A percentile compares a stretch with the other conserved stretches of the same genome.
Evolutionary conservation across 768 basidiomycete genomes (phyloP).

Genomic region (Hysterangium stoloniferum): DNA sequence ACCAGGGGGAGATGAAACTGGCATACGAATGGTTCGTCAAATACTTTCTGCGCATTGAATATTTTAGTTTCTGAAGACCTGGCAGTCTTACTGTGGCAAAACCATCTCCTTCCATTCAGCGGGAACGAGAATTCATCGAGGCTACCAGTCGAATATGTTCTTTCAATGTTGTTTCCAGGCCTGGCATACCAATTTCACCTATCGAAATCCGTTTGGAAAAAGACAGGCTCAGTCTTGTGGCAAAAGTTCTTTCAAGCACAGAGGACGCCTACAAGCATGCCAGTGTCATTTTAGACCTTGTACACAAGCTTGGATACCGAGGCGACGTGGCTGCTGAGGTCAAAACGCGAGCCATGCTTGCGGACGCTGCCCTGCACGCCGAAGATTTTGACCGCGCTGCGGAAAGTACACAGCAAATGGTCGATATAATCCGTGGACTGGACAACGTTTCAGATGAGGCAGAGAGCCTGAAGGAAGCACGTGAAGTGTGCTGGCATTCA

Average conservation of each 20-base stretch:
- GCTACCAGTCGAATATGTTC: constrained; percentile 94
- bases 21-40: constrained; percentile 85
- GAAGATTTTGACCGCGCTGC: constrained; percentile 75
- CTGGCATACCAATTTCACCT: constrained; percentile 75
- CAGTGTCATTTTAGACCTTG: constrained; percentile 85
- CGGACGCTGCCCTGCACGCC: constrained; percentile 74
- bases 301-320: constrained; percentile 77
- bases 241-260: constrained; percentile 77
- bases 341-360: constrained; percentile 83
- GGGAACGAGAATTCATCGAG: constrained; percentile 91
- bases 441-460: constrained; percentile 29
- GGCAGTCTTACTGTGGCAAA: constrained; percentile 69
- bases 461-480: constrained; percentile 39
- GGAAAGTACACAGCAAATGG: constrained; percentile 65
- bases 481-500: constrained; percentile 83
- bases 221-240: constrained; percentile 81
- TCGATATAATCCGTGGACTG: constrained; percentile 49
- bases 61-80: constrained; percentile 5
- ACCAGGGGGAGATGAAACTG: constrained; percentile 90
- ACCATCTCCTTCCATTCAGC: constrained; percentile 48
- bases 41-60: constrained; percentile 5
- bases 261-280: constrained; percentile 86
- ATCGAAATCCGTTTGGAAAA: constrained; percentile 90
- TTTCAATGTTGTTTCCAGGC: constrained; percentile 72
- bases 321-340: constrained; percentile 69